Percentiles rank a stretch among this genome's conserved stretches.
Evolutionary conservation across 139 green algal species (phyloP).

Genomic region (Parachlorella kessleri): DNA sequence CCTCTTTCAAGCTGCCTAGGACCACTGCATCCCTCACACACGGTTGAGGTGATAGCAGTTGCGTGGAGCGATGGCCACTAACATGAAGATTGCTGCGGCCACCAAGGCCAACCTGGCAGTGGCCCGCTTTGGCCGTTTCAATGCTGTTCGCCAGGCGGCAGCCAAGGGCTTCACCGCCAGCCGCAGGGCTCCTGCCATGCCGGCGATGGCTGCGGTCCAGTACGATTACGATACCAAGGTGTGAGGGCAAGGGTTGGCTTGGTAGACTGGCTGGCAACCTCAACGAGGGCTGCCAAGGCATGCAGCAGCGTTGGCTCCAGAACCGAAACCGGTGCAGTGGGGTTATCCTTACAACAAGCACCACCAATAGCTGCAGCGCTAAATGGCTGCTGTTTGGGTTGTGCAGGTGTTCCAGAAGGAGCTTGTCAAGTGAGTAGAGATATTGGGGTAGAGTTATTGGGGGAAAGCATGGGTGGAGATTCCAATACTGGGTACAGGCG

Average conservation of each 20-base stretch:
- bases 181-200: background rate
- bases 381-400: no score
- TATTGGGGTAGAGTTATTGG: no score
- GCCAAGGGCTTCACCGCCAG: background rate
- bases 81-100: background rate
- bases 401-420: constrained; percentile 77
- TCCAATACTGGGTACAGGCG: no score
- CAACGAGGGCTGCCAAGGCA: no score
- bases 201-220: constrained; percentile 16
- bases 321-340: background rate
- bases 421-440: constrained; percentile 67
- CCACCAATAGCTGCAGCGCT: no score
- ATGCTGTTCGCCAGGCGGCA: background rate
- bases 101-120: background rate
- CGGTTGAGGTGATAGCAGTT: no score
- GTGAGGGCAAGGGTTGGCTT: no score
- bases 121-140: background rate
- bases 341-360: background rate
- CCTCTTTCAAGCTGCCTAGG: no score
- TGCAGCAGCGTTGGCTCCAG: background rate
- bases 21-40: no score
- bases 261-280: no score
- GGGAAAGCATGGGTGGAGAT: no score
- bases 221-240: constrained; percentile 80
- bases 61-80: constrained; percentile 13